Evolutionary conservation across 164 flowering plant genomes (phyloP).

Genomic region (Platanus orientalis): DNA sequence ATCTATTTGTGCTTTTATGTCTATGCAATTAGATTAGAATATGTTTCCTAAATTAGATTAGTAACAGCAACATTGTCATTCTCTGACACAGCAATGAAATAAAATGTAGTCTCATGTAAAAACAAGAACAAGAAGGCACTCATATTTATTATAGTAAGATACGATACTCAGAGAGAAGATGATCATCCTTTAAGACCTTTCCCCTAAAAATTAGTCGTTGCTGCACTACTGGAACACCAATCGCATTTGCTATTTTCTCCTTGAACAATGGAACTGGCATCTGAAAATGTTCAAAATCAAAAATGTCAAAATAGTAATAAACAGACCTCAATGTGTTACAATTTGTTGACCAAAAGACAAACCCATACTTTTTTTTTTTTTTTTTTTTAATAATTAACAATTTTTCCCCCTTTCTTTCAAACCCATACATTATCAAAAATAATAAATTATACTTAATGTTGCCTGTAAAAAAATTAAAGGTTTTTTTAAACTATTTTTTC

Average conservation of each 20-base stretch:
- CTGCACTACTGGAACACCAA: slow-evolving; percentile 77
- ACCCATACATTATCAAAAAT: too few species aligned
- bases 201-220: slow-evolving; percentile 95
- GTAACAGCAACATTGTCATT: too few species aligned
- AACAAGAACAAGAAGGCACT: background rate
- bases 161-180: slow-evolving; percentile 83
- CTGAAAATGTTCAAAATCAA: slow-evolving; percentile 36
- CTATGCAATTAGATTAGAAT: too few species aligned
- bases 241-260: slow-evolving; percentile 70
- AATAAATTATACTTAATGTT: too few species aligned
- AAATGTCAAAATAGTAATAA: background rate
- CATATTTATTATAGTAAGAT: slow-evolving; percentile 39
- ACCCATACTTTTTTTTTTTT: too few species aligned
- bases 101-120: background rate
- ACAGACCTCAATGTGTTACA: background rate
- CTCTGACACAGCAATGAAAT: too few species aligned
- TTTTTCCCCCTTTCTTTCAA: too few species aligned
- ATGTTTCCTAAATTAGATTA: too few species aligned
- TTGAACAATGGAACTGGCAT: slow-evolving; percentile 69
- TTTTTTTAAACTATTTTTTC: too few species aligned
- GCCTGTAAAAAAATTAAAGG: too few species aligned
- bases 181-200: slow-evolving; percentile 88
- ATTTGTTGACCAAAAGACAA: background rate
- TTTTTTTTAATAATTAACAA: too few species aligned
- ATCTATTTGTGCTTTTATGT: too few species aligned